Conservation (phyloP, 1,284 basidiomycete species). For the Marasmius fiardii region DNA sequence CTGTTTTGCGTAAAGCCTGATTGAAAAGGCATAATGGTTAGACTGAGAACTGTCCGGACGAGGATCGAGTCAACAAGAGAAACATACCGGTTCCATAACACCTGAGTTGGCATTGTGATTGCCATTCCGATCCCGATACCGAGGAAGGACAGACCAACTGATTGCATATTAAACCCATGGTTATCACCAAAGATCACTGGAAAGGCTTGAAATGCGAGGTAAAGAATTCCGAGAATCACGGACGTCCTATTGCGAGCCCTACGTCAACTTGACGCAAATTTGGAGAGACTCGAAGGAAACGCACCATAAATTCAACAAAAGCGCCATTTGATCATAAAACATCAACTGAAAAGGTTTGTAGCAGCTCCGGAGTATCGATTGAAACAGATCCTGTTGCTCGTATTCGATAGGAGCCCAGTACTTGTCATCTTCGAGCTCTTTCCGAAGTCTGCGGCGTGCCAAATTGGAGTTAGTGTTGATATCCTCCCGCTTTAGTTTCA, state of each 20-base stretch:
- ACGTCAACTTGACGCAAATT: no score
- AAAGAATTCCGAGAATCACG: slow-evolving; percentile 72
- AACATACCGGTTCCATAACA: slow-evolving; percentile 60
- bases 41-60: no score
- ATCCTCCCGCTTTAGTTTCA: no score
- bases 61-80: no score
- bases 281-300: no score
- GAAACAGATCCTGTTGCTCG: slow-evolving; percentile 36
- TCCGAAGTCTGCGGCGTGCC: slow-evolving; percentile 57
- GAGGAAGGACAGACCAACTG: slow-evolving; percentile 65
- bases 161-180: slow-evolving; percentile 60
- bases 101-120: slow-evolving; percentile 50
- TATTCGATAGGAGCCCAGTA: slow-evolving; percentile 60
- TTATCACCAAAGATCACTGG: slow-evolving; percentile 63
- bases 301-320: slow-evolving; percentile 67
- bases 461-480: no score
- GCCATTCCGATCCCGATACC: slow-evolving; percentile 73
- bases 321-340: slow-evolving; percentile 70
- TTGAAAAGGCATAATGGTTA: no score
- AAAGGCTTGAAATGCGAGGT: slow-evolving; percentile 72
- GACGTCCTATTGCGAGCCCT: slow-evolving; percentile 37
- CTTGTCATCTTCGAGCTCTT: slow-evolving; percentile 48
- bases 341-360: slow-evolving; percentile 74
- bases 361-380: slow-evolving; percentile 50
- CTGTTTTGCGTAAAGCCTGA: slow-evolving; percentile 43